Evolutionary conservation across 257 asterid species (phyloP).

Genomic region (Solanum verrucosum): DNA sequence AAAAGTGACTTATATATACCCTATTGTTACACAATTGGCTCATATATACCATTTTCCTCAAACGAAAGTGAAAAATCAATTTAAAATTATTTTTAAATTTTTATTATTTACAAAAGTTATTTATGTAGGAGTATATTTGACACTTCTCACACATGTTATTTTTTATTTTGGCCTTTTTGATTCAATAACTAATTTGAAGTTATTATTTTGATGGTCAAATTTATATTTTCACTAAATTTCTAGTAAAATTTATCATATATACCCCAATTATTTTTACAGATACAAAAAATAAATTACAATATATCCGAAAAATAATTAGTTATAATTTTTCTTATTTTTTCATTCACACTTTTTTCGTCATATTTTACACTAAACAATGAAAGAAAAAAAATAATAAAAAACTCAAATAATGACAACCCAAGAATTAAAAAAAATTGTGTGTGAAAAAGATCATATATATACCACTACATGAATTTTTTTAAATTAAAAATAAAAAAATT

Average conservation of each 20-base stretch:
- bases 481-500: too few relatives aligned
- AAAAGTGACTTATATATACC: not conserved
- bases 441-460: not conserved
- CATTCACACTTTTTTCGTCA: too few relatives aligned
- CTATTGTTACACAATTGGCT: not conserved
- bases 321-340: too few relatives aligned
- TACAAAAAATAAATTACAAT: not conserved
- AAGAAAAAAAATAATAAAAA: too few relatives aligned
- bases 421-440: not conserved
- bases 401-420: not conserved
- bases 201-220: too few relatives aligned
- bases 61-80: not conserved
- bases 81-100: too few relatives aligned
- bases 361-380: too few relatives aligned
- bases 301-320: too few relatives aligned
- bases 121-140: not conserved
- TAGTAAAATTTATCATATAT: not conserved
- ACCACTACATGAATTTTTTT: too few relatives aligned
- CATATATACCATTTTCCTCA: not conserved
- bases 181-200: not conserved
- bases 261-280: not conserved
- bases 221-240: not conserved
- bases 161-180: not conserved
- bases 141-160: not conserved
- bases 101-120: not conserved